phyloP scores from a whole-genome alignment of 371 early-diverging fungal genomes.

The Saksenaea oblongispora region DNA sequence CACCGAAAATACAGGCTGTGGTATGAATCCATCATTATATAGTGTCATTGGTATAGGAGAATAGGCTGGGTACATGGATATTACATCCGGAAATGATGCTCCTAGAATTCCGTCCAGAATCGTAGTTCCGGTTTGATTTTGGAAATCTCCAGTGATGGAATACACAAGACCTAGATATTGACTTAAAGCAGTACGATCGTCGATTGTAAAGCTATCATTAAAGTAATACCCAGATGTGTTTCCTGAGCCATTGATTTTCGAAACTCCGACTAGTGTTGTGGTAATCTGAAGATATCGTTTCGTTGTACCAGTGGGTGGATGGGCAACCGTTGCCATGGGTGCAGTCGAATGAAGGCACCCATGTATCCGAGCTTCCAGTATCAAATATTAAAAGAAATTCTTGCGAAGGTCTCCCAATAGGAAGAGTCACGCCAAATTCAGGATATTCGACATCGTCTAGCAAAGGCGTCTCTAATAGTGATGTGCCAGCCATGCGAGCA shows the following conservation, averaged over 20 bases:
- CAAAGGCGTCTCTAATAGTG: slow-evolving; percentile 8
- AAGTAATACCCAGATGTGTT: slow-evolving; percentile 8
- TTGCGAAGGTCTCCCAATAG: slow-evolving; percentile 12
- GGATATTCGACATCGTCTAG: slow-evolving; percentile 34
- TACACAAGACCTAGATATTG: slow-evolving; percentile 12
- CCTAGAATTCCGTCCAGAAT: slow-evolving; percentile 27
- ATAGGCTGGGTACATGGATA: slow-evolving; percentile 18
- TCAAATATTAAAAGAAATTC: slow-evolving; percentile 11
- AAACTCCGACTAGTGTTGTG: neutral
- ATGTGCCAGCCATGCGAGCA: neutral
- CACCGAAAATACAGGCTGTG: slow-evolving; percentile 24
- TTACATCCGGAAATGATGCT: slow-evolving; percentile 18
- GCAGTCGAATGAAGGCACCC: slow-evolving; percentile 4
- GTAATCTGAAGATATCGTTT: neutral
- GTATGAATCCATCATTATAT: slow-evolving; percentile 18
- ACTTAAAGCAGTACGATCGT: neutral
- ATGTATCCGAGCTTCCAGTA: slow-evolving; percentile 17
- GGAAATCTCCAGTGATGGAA: slow-evolving; percentile 15
- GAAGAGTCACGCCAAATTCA: slow-evolving; percentile 41
- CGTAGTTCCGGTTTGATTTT: slow-evolving; percentile 10
- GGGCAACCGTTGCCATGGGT: neutral
- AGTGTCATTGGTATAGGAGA: slow-evolving; percentile 19
- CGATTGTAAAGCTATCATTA: slow-evolving; percentile 2
- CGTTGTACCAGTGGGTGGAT: neutral
- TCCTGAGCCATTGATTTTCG: slow-evolving; percentile 1